Evolutionary conservation across 495 filamentous ascomycete species (phyloP).

Genomic region (Penicillium herquei): DNA sequence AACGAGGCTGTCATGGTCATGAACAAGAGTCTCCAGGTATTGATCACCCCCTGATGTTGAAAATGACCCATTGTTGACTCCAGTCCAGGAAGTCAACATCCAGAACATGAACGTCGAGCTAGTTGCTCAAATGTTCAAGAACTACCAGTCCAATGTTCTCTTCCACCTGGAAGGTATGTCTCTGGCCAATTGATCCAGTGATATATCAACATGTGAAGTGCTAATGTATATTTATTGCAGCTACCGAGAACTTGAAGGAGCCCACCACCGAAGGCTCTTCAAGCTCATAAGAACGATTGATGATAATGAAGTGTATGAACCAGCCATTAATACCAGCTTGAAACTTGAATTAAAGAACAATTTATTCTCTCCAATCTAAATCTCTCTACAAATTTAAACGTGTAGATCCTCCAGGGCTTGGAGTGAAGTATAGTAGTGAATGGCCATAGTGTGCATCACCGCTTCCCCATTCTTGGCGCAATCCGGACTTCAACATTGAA

Average conservation of each 20-base stretch:
- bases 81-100: slow-evolving; percentile 83
- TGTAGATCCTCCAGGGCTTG: too few species aligned
- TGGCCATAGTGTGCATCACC: too few species aligned
- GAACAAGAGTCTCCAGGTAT: slow-evolving; percentile 87
- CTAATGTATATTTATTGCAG: slow-evolving; percentile 36
- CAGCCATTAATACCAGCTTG: too few species aligned
- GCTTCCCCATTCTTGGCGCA: slow-evolving; percentile 16
- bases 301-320: too few species aligned
- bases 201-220: background rate
- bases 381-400: too few species aligned
- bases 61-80: background rate
- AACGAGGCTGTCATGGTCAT: slow-evolving; percentile 91
- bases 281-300: background rate
- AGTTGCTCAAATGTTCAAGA: slow-evolving; percentile 99
- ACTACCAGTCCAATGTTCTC: slow-evolving; percentile 95
- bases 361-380: too few species aligned
- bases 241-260: slow-evolving; percentile 81
- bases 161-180: slow-evolving; percentile 91
- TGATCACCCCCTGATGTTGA: background rate
- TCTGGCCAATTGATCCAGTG: background rate
- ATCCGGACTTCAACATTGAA: slow-evolving; percentile 4
- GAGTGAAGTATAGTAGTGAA: too few species aligned
- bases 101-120: slow-evolving; percentile 98
- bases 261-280: slow-evolving; percentile 51
- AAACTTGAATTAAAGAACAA: too few species aligned